Evolutionary conservation across 2,329 filamentous ascomycete species (phyloP), one percentile per base, ranked within the genome.

Genomic region (Phaeosphaeriaceae sp.): DNA sequence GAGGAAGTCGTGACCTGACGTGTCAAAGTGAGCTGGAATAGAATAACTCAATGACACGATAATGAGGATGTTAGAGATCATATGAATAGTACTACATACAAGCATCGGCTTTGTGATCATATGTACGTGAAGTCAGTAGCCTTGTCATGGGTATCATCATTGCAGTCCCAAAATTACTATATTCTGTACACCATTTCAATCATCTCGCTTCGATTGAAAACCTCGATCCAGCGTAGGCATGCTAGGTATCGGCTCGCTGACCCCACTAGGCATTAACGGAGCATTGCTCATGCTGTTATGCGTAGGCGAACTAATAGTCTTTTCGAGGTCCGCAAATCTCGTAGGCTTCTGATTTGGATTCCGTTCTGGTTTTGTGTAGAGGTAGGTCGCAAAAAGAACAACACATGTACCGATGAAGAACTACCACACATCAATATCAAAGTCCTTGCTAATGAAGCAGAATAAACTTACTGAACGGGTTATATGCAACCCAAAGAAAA

Each of bases 401-500:
- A 94, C 77, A 9, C 80, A 79, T 0, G 92, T 92, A 45, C 94
- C 94, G 41, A 91, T 53, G 30, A 96, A 66, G 71, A 96, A 96
- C 92, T 97, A 61, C 15, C 43, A 16, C 6, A 44, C 16, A 20
- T 58, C 32, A 61, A 57, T 20, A 58, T 44, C 13, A 51, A 59
- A 36, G 54, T 38, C 46, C 34, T 7, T 13, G 9, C 2, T 12
- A 12, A 15, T 12, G 16, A 15, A n/a, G 37, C 2, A 18, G 15
- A 15, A 23, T 20, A 23, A 28, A 61, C 68, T 61, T 59, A 74
- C 71, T 16, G 64, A 66, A 41, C 36, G 39, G 1, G 88, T 89
- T 35, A 94, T 82, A 39, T 85, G 75, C 59, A 96, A 90, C 41
- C 92, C 83, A 70, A 97, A 96, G 58, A 96, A 88, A 74, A 85